Percentiles rank a stretch among this genome's conserved stretches.
Conservation (phyloP, 176 grass and related monocot species). For the Rhynchospora pubera region DNA sequence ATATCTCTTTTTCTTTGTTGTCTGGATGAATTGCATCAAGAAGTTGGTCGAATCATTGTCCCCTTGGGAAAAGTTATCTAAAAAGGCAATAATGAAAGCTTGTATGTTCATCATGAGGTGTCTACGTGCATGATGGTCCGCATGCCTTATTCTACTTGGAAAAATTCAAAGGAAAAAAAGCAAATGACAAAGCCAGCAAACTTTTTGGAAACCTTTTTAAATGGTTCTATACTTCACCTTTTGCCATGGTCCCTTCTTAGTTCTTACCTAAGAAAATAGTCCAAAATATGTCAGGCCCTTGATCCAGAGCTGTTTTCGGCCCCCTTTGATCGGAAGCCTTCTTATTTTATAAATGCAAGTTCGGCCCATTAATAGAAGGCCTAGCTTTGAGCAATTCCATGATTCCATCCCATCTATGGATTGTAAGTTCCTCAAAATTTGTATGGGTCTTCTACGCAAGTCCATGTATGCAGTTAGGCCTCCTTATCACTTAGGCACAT, state of each 20-base stretch:
- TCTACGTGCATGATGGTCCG: conserved; percentile 20
- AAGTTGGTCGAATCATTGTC: conserved; percentile 17
- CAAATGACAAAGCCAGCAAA: not conserved
- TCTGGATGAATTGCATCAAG: conserved; percentile 8
- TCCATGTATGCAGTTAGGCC: too few species aligned
- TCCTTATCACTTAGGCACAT: too few species aligned
- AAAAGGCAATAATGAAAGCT: conserved; percentile 12
- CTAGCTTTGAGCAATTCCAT: not conserved
- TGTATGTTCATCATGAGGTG: conserved; percentile 8
- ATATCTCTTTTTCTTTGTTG: conserved; percentile 7
- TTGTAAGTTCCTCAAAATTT: too few species aligned
- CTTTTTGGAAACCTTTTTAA: not conserved
- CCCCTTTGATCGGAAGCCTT: not conserved
- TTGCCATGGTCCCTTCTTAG: not conserved
- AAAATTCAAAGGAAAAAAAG: not conserved
- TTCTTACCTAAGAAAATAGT: not conserved
- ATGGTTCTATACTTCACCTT: not conserved
- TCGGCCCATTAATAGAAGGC: not conserved
- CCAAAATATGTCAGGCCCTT: not conserved
- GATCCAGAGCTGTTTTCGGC: not conserved
- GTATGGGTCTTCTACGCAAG: too few species aligned
- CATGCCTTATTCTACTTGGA: not conserved
- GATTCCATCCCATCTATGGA: too few species aligned
- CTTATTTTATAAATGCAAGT: not conserved
- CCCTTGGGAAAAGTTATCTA: conserved; percentile 13